Percentiles rank a stretch among this genome's conserved stretches.
These are phyloP conservation scores for Prunus armeniaca DNA, from an alignment of 306 rosid species.

Conservation along the genomic window DNA sequence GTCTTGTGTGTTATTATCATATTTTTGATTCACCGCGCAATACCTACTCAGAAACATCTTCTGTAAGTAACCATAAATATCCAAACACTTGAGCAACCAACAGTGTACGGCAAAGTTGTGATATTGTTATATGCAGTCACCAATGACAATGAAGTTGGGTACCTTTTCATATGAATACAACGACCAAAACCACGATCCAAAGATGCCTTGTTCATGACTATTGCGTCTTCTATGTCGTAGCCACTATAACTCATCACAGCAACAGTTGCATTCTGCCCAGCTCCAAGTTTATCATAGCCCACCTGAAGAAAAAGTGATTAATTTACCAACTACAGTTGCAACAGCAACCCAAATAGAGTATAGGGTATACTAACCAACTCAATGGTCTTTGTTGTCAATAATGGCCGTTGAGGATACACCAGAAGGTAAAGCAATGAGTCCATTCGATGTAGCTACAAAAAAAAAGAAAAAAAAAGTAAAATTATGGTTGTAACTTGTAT, in stretches of 20 bases:
- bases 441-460: conserved; percentile 44
- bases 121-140: no score
- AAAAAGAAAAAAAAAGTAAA: not conserved
- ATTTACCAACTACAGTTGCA: no score
- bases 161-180: conserved; percentile 89
- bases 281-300: conserved; percentile 97
- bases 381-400: conserved; percentile 83
- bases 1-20: conserved; percentile 57
- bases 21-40: conserved; percentile 34
- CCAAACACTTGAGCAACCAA: no score
- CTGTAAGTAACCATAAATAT: no score
- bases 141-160: conserved; percentile 14
- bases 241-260: conserved; percentile 99
- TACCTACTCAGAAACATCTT: no score
- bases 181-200: conserved; percentile 99
- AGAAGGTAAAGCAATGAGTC: conserved; percentile 82
- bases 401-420: conserved; percentile 94
- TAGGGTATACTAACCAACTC: conserved; percentile 57
- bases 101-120: no score
- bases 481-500: not conserved
- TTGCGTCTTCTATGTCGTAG: conserved; percentile 98
- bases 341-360: no score
- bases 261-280: conserved; percentile 97
- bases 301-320: no score
- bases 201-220: conserved; percentile 95